phyloP scores from a whole-genome alignment of 1,284 basidiomycete genomes.

The Uromyces viciae-fabae region DNA sequence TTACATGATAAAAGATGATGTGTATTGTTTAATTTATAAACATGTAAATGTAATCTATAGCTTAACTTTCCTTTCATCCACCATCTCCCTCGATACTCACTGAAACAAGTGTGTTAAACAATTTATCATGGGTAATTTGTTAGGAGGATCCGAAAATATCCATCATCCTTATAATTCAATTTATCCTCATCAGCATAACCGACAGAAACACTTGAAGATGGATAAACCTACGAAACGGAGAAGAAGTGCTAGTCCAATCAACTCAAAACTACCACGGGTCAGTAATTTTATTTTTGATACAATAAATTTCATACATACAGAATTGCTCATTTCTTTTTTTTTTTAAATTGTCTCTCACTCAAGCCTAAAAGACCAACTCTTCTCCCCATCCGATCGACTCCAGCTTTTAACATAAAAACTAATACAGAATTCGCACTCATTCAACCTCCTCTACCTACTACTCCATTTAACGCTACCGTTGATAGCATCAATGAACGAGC shows the following conservation, averaged over 20 bases:
- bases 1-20: background rate
- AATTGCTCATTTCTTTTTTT: background rate
- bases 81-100: too few relatives aligned
- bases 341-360: background rate
- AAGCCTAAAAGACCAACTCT: conserved; percentile 12
- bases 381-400: background rate
- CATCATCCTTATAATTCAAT: background rate
- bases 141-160: background rate
- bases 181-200: background rate
- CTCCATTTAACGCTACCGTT: conserved; percentile 3
- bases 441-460: background rate
- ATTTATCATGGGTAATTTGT: conserved; percentile 13
- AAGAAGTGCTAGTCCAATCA: conserved; percentile 6
- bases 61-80: too few relatives aligned
- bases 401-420: background rate
- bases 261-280: conserved; percentile 3
- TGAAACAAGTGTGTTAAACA: too few relatives aligned
- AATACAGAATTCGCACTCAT: background rate
- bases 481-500: conserved; percentile 28
- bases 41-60: too few relatives aligned
- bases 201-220: background rate
- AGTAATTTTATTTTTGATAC: background rate
- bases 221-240: conserved; percentile 4
- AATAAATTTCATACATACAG: background rate
- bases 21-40: too few relatives aligned